Conservation (phyloP, 2,329 filamentous ascomycete genomes). For the Huntiella decipiens region DNA sequence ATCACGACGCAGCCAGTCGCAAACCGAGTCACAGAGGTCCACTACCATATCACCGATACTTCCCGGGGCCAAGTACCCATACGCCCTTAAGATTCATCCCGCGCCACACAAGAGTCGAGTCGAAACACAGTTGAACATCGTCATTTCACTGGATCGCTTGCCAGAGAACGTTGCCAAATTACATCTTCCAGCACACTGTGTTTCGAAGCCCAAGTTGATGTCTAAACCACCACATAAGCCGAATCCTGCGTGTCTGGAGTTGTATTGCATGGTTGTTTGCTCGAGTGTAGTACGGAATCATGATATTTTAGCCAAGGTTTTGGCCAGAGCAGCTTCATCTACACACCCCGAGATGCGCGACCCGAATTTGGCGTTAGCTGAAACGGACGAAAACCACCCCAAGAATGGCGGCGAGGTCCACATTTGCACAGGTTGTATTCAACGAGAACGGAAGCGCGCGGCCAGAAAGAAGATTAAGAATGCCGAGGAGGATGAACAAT, state of each 20-base stretch:
- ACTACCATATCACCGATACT: not conserved
- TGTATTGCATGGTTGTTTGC: constrained; percentile 70
- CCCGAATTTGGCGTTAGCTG: constrained; percentile 18
- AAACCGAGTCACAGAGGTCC: not conserved
- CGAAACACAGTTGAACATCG: constrained; percentile 88
- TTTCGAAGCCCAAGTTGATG: constrained; percentile 83
- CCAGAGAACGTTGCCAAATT: constrained; percentile 60
- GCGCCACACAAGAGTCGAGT: constrained; percentile 34
- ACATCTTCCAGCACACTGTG: constrained; percentile 74
- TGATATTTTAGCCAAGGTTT: constrained; percentile 45
- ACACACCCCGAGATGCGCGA: constrained; percentile 18
- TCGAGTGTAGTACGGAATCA: constrained; percentile 75
- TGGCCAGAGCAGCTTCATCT: constrained; percentile 32
- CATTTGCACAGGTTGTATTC: constrained; percentile 84
- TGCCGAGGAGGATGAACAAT: constrained; percentile 76
- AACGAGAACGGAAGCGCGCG: constrained; percentile 75
- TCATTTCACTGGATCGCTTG: constrained; percentile 56
- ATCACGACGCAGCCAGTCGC: not conserved
- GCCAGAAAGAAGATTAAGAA: constrained; percentile 87
- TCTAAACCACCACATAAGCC: constrained; percentile 50
- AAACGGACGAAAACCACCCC: constrained; percentile 47
- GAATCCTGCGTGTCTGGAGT: constrained; percentile 55
- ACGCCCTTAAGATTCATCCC: constrained; percentile 10
- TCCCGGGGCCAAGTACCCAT: constrained; percentile 3
- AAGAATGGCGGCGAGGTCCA: constrained; percentile 83